A percentile compares a stretch with the other conserved stretches of the same genome.
These are phyloP conservation scores for Mastigamoeba balamuthi DNA, from an alignment of 78 protist species.

Conservation along the genomic window DNA sequence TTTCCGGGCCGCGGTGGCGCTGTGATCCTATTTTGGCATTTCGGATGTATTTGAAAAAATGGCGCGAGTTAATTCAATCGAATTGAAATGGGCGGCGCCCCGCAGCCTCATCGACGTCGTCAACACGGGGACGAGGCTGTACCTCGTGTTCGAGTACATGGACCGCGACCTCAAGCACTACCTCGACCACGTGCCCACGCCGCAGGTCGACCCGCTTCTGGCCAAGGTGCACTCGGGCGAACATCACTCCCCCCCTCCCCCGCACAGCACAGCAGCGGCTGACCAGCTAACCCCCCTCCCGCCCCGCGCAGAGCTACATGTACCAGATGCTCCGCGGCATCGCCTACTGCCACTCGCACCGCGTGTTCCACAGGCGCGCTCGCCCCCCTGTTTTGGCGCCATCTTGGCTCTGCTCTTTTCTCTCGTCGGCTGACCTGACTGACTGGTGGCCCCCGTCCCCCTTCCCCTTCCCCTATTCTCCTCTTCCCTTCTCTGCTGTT, in stretches of 20 bases:
- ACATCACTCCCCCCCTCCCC: neutral
- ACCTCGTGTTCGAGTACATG: slow-evolving; percentile 94
- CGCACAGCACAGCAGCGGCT: neutral
- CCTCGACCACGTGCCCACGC: slow-evolving; percentile 49
- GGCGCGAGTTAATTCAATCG: no score
- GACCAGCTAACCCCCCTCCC: no score
- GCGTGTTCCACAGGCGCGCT: slow-evolving; percentile 81
- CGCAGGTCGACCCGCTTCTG: neutral
- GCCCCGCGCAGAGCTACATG: slow-evolving; percentile 19
- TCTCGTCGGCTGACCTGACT: no score
- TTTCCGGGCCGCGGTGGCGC: no score
- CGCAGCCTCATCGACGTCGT: slow-evolving; percentile 85
- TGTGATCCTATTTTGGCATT: no score
- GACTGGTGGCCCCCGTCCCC: no score
- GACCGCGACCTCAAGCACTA: slow-evolving; percentile 91
- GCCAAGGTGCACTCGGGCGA: neutral
- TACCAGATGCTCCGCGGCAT: slow-evolving; percentile 80
- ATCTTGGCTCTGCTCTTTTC: no score
- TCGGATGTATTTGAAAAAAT: no score
- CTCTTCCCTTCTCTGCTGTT: no score
- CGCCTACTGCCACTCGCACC: slow-evolving; percentile 70
- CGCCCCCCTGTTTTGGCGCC: no score
- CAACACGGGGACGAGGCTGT: slow-evolving; percentile 81
- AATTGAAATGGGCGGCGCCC: neutral
- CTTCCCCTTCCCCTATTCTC: no score